These are phyloP conservation scores for Populus alba DNA, from an alignment of 345 rosid genomes.

Conservation along the genomic window DNA sequence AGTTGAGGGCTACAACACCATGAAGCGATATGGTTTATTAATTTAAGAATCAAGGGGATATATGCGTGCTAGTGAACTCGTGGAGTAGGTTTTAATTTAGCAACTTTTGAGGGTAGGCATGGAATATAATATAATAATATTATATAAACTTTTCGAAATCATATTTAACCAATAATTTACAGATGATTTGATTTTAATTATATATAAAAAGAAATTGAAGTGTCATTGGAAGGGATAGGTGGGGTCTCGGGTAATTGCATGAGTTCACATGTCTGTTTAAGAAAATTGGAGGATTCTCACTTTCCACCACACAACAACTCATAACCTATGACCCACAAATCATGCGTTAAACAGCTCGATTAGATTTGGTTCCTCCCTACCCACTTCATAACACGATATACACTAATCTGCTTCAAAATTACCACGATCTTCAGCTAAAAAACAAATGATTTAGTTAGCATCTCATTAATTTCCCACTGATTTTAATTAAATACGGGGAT, in stretches of 20 bases:
- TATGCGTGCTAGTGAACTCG: neutral
- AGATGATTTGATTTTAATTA: neutral
- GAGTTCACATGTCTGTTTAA: constrained; percentile 45
- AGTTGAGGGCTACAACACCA: neutral
- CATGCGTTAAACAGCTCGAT: constrained; percentile 54
- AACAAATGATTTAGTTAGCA: neutral
- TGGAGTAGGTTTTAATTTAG: neutral
- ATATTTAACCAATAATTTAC: neutral
- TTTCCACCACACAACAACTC: constrained; percentile 59
- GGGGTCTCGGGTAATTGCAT: constrained; percentile 39
- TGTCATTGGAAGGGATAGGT: neutral
- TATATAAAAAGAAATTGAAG: constrained; percentile 4
- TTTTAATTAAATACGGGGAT: neutral
- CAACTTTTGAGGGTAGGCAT: neutral
- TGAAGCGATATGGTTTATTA: neutral
- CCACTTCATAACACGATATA: constrained; percentile 6
- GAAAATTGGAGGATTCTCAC: constrained; percentile 45
- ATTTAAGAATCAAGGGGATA: neutral
- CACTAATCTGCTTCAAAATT: constrained; percentile 17
- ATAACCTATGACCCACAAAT: constrained; percentile 55
- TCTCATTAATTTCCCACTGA: neutral
- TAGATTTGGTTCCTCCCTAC: constrained; percentile 45
- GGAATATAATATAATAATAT: neutral
- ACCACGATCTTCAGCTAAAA: constrained; percentile 15
- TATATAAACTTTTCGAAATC: neutral